Percentiles rank a stretch among this genome's conserved stretches.
phyloP scores from a whole-genome alignment of 2,329 filamentous ascomycete species.

The Verruconis gallopava region DNA sequence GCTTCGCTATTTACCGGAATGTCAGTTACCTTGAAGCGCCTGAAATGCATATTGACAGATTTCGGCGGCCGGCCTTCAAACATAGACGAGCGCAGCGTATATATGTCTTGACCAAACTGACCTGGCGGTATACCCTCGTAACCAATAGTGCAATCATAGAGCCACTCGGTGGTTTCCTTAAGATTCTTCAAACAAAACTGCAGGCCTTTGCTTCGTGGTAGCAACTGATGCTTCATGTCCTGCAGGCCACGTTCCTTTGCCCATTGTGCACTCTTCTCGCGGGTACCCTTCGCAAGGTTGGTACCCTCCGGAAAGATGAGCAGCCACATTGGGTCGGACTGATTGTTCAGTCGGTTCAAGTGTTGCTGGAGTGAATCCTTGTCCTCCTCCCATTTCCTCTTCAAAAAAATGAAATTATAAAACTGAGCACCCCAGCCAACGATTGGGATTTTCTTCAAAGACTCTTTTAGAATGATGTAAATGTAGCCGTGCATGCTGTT shows the following conservation, averaged over 20 bases:
- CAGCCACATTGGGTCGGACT: conserved; percentile 73
- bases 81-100: conserved; percentile 75
- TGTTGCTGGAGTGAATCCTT: conserved; percentile 62
- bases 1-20: conserved; percentile 67
- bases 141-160: conserved; percentile 89
- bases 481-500: conserved; percentile 73
- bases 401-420: conserved; percentile 83
- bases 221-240: conserved; percentile 60
- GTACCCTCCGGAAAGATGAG: conserved; percentile 81
- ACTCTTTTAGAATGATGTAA: conserved; percentile 85
- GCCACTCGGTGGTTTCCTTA: conserved; percentile 60
- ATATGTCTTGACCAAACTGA: conserved; percentile 80
- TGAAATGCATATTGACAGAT: conserved; percentile 95
- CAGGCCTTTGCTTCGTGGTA: conserved; percentile 69
- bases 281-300: conserved; percentile 59
- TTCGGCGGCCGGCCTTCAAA: conserved; percentile 81
- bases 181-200: conserved; percentile 70
- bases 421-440: conserved; percentile 74
- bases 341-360: conserved; percentile 55
- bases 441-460: conserved; percentile 66
- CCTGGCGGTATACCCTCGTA: conserved; percentile 75
- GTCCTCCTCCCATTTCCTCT: conserved; percentile 77
- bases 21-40: conserved; percentile 64
- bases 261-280: conserved; percentile 60
- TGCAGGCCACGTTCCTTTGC: conserved; percentile 60